Conservation (phyloP, 1,139 yeast species). For the Candida sp. region DNA sequence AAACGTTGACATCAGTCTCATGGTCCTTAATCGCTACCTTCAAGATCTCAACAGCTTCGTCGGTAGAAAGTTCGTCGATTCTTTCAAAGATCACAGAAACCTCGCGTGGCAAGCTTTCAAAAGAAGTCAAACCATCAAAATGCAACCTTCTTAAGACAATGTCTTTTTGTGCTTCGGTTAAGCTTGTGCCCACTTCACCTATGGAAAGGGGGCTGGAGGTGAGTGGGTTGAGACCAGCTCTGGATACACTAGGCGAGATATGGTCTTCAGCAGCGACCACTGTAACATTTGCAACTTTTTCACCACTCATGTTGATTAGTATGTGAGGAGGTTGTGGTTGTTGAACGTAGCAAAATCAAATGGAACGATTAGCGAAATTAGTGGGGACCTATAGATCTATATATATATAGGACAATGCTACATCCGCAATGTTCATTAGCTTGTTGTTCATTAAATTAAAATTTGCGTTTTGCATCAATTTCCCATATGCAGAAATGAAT, state of each 20-base stretch:
- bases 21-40: constrained; percentile 21
- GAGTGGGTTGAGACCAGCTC: constrained; percentile 20
- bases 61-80: constrained; percentile 22
- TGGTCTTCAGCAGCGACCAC: too few species aligned
- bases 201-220: constrained; percentile 24
- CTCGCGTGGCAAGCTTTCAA: constrained; percentile 30
- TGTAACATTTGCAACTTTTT: not conserved
- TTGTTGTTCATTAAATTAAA: too few species aligned
- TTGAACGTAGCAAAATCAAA: not conserved
- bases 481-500: too few species aligned
- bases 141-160: constrained; percentile 30
- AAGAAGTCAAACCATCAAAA: constrained; percentile 26
- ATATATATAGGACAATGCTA: too few species aligned
- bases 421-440: too few species aligned
- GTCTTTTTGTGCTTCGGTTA: constrained; percentile 29
- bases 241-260: too few species aligned
- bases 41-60: constrained; percentile 26
- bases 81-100: constrained; percentile 34
- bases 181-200: constrained; percentile 26
- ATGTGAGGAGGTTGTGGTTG: too few species aligned
- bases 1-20: constrained; percentile 21
- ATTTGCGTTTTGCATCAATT: too few species aligned
- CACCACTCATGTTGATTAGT: constrained; percentile 1
- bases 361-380: not conserved
- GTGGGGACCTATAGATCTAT: not conserved